A percentile compares a stretch with the other conserved stretches of the same genome.
Evolutionary conservation across 2,329 filamentous ascomycete species (phyloP).

Genomic region (Ascosphaera apis): DNA sequence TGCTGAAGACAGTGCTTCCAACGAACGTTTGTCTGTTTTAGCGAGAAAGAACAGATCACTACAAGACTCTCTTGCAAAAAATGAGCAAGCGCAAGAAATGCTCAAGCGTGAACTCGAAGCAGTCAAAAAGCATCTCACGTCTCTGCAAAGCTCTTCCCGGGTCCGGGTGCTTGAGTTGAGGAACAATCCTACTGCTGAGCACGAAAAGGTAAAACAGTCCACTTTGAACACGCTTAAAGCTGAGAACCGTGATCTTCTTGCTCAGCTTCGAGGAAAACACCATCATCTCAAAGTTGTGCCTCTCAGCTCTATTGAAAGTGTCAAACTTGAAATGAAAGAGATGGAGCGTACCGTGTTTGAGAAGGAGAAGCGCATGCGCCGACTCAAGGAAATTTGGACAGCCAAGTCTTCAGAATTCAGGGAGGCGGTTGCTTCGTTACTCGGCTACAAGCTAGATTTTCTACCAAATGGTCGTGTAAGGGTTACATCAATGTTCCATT

Average conservation of each 20-base stretch:
- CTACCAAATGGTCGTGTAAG: constrained; percentile 93
- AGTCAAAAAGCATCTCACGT: constrained; percentile 46
- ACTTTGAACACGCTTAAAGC: constrained; percentile 55
- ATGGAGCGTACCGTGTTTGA: constrained; percentile 44
- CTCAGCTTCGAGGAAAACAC: constrained; percentile 36
- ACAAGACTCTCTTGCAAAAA: constrained; percentile 49
- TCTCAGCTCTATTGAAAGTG: constrained; percentile 48
- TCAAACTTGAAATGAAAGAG: constrained; percentile 52
- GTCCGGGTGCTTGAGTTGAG: constrained; percentile 69
- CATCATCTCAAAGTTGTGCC: constrained; percentile 42
- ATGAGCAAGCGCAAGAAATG: constrained; percentile 46
- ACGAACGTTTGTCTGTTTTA: constrained; percentile 58
- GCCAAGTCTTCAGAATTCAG: constrained; percentile 87
- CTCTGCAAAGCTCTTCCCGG: constrained; percentile 42
- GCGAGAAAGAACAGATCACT: constrained; percentile 71
- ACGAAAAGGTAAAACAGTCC: constrained; percentile 60
- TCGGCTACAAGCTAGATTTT: constrained; percentile 90
- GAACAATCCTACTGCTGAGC: constrained; percentile 75
- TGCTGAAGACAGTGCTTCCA: constrained; percentile 29
- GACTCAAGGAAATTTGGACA: constrained; percentile 81
- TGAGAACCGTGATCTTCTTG: constrained; percentile 65
- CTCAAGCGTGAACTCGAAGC: constrained; percentile 56
- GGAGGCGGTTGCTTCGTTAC: constrained; percentile 71
- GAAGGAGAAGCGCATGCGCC: constrained; percentile 56
- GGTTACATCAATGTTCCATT: constrained; percentile 67